Evolutionary conservation across 192 early-diverging fungal species (phyloP), one percentile per base, ranked within the genome.

Genomic region (Geranomyces variabilis): DNA sequence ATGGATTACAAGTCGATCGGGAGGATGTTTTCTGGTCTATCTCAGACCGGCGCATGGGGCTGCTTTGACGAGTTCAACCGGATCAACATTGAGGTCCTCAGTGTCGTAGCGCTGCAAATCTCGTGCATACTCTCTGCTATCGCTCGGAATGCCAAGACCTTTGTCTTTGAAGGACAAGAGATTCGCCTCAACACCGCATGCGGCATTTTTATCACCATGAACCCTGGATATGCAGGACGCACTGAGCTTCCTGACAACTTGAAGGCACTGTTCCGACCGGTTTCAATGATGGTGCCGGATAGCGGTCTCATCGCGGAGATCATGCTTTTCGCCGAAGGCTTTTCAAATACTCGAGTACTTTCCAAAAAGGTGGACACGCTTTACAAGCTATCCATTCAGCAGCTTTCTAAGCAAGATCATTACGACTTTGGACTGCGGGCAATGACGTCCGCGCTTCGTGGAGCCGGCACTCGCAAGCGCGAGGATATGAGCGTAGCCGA

Each of bases 61-160:
- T 86, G 84, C 63, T 88, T 88, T 64, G 86, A 88, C 68, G 86
- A 88, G 70, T 88, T 88, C 75, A 88, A 88, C 61, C 77, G 86
- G 28, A 88, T 88, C 69, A 83, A 88, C 66, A 88, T 88, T 80
- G 86, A 88, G 69, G 86, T 88, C 14, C 69, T 88, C 13, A 75
- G 71, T 76, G 86, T 88, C 49, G 84, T 88, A 30, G 86, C 86
- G 6, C 70, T 84, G 36, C 86, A 88, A 66, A 81, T 88, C 21
- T 85, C 82, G 22, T 81, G 71, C 48, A 88, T 87, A 61, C 70
- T 85, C 60, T 65, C 78, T 17, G 86, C 86, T 6, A 85, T 86
- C 34, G 44, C 82, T 5, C 67, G 83, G 0, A 79, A 80, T 63
- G 80, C 78, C 3, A 76, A 77, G 45, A 68, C 67, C 6, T 86